Conservation (phyloP, 2,329 filamentous ascomycete species). For the Penicillium brasilianum region DNA sequence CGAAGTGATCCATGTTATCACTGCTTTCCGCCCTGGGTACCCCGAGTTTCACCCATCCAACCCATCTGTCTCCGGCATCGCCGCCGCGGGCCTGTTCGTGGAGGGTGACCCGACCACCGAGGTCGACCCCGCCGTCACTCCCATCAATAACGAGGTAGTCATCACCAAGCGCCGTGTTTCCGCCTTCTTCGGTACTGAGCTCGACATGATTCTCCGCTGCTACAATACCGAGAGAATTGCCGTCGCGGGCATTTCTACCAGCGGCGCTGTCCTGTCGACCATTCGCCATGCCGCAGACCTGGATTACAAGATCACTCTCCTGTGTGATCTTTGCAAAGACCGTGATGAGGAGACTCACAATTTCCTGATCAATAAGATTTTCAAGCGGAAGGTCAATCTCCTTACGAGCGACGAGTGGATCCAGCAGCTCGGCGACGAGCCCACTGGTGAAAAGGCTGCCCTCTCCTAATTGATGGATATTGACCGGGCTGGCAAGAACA, state of each 20-base stretch:
- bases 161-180: constrained; percentile 45
- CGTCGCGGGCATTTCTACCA: constrained; percentile 42
- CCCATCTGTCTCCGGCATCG: constrained; percentile 25
- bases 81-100: constrained; percentile 28
- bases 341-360: constrained; percentile 39
- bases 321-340: constrained; percentile 46
- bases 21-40: constrained; percentile 39
- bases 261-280: constrained; percentile 47
- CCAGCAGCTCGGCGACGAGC: neutral
- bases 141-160: constrained; percentile 34
- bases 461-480: neutral
- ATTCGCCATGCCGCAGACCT: constrained; percentile 43
- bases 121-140: constrained; percentile 28
- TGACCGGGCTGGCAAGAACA: neutral
- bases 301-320: constrained; percentile 42
- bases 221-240: constrained; percentile 36
- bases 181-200: constrained; percentile 42
- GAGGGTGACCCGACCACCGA: constrained; percentile 31
- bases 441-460: too few relatives aligned
- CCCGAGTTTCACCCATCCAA: constrained; percentile 39
- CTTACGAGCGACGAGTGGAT: constrained; percentile 38
- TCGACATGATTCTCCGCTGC: constrained; percentile 43
- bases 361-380: constrained; percentile 41
- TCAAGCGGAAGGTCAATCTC: constrained; percentile 37
- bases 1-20: constrained; percentile 42